Percentiles rank a stretch among this genome's conserved stretches.
Evolutionary conservation across 169 alveolate genomes (phyloP).

Genomic region (Plasmodium blacklocki): DNA sequence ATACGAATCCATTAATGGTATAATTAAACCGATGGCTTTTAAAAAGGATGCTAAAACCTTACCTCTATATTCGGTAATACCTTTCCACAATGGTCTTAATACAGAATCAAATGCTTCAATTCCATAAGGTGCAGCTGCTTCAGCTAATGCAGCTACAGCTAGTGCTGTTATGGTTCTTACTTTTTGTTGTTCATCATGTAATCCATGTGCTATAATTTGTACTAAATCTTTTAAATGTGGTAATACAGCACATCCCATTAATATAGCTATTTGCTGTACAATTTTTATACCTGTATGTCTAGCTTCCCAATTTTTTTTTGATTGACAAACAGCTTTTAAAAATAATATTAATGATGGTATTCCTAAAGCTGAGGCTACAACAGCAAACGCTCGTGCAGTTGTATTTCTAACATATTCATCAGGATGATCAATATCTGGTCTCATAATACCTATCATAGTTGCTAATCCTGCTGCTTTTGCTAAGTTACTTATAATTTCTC

Average conservation of each 20-base stretch:
- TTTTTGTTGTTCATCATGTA: constrained; percentile 96
- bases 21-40: constrained; percentile 96
- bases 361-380: constrained; percentile 99
- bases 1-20: constrained; percentile 99
- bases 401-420: constrained; percentile 99
- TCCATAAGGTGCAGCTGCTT: constrained; percentile 99
- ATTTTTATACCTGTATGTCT: constrained; percentile 99
- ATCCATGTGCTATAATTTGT: constrained; percentile 97
- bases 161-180: constrained; percentile 99
- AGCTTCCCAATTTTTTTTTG: constrained; percentile 98
- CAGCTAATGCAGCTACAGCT: constrained; percentile 99
- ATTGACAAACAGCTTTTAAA: constrained; percentile 98
- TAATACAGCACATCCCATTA: constrained; percentile 98
- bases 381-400: constrained; percentile 99
- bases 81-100: constrained; percentile 98
- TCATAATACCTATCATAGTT: constrained; percentile 99
- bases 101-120: constrained; percentile 99
- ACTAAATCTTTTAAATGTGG: constrained; percentile 98
- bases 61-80: constrained; percentile 98
- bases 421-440: constrained; percentile 99
- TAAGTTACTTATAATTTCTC: constrained; percentile 97
- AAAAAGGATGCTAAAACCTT: constrained; percentile 98
- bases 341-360: constrained; percentile 97
- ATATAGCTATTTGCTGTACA: constrained; percentile 97
- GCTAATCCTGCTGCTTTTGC: constrained; percentile 98